Percentiles rank a stretch among this genome's conserved stretches.
phyloP scores from a whole-genome alignment of 805 yeast species.

The Diddensiella santjacobensis region DNA sequence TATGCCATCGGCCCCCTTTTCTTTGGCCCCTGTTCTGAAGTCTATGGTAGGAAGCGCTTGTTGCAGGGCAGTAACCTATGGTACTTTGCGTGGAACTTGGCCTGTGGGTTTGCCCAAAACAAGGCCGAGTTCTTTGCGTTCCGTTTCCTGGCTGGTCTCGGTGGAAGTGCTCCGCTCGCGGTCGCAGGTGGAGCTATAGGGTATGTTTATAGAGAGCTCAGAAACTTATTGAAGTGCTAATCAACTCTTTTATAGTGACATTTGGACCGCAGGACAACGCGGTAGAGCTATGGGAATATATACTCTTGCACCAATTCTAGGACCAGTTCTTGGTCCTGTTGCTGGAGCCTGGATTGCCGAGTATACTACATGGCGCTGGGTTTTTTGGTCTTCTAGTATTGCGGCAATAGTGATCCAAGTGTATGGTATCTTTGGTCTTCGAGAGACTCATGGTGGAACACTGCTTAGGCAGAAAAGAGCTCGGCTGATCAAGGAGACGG shows the following conservation, averaged over 20 bases:
- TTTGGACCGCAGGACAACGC: conserved; percentile 49
- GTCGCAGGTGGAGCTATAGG: conserved; percentile 1
- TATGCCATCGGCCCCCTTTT: conserved; percentile 49
- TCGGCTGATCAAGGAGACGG: conserved; percentile 57
- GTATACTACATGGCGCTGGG: conserved; percentile 81
- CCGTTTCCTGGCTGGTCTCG: neutral
- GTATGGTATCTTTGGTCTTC: conserved; percentile 40
- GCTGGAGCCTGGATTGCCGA: conserved; percentile 57
- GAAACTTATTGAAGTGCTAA: neutral
- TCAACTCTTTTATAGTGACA: conserved; percentile 40
- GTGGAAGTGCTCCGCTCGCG: conserved; percentile 2
- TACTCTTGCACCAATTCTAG: conserved; percentile 40
- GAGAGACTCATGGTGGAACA: conserved; percentile 69
- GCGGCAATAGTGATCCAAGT: conserved; percentile 43
- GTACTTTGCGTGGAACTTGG: conserved; percentile 37
- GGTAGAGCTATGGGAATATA: conserved; percentile 35
- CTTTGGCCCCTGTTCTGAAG: conserved; percentile 4
- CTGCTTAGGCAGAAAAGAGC: conserved; percentile 61
- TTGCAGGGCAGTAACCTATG: conserved; percentile 30
- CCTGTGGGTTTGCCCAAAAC: conserved; percentile 59
- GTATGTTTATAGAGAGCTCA: neutral
- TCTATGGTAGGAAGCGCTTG: neutral
- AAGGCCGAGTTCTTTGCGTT: conserved; percentile 38
- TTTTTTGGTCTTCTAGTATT: conserved; percentile 65
- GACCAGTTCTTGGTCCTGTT: conserved; percentile 75